Evolutionary conservation across 192 early-diverging fungal species (phyloP).

Genomic region (Umbelopsis sp.): DNA sequence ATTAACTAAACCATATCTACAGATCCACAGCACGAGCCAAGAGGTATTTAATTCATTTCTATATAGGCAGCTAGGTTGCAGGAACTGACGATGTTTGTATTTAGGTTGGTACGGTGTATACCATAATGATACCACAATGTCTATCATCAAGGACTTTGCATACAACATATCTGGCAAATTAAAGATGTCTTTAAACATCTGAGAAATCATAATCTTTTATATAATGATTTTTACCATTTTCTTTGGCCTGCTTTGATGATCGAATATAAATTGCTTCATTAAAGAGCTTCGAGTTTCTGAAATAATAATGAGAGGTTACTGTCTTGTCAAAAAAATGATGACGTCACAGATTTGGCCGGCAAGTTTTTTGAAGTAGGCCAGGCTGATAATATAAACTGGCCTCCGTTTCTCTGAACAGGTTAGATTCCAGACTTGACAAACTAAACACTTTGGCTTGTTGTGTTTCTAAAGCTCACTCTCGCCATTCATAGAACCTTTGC

Average conservation of each 20-base stretch:
- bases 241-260: too few species aligned
- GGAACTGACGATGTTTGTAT: background rate
- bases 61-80: too few species aligned
- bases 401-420: slow-evolving; percentile 21
- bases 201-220: too few species aligned
- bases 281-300: background rate
- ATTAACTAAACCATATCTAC: background rate
- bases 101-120: slow-evolving; percentile 72
- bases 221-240: too few species aligned
- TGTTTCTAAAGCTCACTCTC: background rate
- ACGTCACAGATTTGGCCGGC: background rate
- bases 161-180: background rate
- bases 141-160: slow-evolving; percentile 23
- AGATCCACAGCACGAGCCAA: slow-evolving; percentile 43
- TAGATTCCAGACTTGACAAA: background rate
- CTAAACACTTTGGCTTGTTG: background rate
- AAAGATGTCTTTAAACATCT: background rate
- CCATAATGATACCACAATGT: slow-evolving; percentile 47
- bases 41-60: background rate
- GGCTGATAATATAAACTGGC: slow-evolving; percentile 24
- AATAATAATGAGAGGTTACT: background rate
- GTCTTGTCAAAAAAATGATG: background rate
- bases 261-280: background rate
- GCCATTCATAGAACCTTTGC: slow-evolving; percentile 8
- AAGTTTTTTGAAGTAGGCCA: slow-evolving; percentile 18